A percentile compares a stretch with the other conserved stretches of the same genome.
Evolutionary conservation across 305 asterid genomes (phyloP).

Genomic region (Stenogyne calaminthoides): DNA sequence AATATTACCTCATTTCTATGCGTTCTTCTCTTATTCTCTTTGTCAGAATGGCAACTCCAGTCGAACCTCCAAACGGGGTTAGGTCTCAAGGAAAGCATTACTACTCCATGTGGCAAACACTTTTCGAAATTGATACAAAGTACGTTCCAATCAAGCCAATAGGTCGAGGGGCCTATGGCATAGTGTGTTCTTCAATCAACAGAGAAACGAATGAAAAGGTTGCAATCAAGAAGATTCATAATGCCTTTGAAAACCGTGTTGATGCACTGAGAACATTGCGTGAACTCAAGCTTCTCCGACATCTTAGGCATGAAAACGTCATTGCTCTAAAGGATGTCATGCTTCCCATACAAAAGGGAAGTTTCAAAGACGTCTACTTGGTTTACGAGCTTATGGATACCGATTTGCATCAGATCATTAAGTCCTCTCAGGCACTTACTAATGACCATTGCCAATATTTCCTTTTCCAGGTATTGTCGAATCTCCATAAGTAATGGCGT

Average conservation of each 20-base stretch:
- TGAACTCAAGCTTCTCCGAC: conserved; percentile 56
- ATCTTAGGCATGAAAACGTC: conserved; percentile 55
- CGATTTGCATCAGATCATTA: conserved; percentile 57
- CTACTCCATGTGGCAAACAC: conserved; percentile 63
- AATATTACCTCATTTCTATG: not conserved
- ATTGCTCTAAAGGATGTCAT: conserved; percentile 58
- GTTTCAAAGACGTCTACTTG: conserved; percentile 55
- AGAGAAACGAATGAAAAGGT: conserved; percentile 56
- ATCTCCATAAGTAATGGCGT: conserved; percentile 2
- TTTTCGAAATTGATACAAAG: conserved; percentile 59
- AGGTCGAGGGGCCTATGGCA: conserved; percentile 65
- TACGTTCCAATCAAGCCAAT: conserved; percentile 66
- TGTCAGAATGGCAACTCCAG: conserved; percentile 57
- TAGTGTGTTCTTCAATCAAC: conserved; percentile 60
- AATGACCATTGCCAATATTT: conserved; percentile 63
- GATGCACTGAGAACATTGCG: conserved; percentile 61
- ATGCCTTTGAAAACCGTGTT: conserved; percentile 52
- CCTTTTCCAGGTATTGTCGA: conserved; percentile 52
- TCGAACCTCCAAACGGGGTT: conserved; percentile 60
- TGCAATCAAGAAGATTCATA: conserved; percentile 58
- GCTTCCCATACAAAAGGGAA: conserved; percentile 54
- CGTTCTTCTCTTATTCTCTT: conserved; percentile 12
- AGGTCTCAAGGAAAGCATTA: conserved; percentile 53
- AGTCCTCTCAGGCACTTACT: conserved; percentile 53
- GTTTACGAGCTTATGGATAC: conserved; percentile 66